Evolutionary conservation across 148 eudicot genomes (phyloP).

Genomic region (Pharnaceum exiguum): DNA sequence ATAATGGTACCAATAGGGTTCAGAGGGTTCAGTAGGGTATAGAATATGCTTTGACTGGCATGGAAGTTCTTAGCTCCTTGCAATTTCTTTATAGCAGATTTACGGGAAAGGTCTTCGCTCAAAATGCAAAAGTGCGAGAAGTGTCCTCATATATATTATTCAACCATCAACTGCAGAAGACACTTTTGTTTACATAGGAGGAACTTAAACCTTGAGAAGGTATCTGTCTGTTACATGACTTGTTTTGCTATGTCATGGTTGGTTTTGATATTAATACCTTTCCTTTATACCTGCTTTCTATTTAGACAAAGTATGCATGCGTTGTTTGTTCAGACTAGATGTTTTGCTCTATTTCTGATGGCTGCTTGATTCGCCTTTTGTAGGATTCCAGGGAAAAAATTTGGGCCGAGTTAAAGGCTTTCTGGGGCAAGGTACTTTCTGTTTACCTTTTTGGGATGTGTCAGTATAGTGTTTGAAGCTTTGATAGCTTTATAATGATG

Average conservation of each 20-base stretch:
- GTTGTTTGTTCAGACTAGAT: no score
- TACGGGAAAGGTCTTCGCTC: no score
- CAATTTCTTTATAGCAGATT: slow-evolving; percentile 50
- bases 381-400: slow-evolving; percentile 68
- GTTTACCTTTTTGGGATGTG: slow-evolving; percentile 1
- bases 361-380: slow-evolving; percentile 9
- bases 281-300: no score
- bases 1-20: no score
- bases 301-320: no score
- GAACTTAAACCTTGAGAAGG: slow-evolving; percentile 69
- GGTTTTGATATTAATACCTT: no score
- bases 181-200: slow-evolving; percentile 86
- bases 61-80: no score
- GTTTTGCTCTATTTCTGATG: neutral
- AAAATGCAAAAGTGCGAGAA: slow-evolving; percentile 91
- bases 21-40: no score
- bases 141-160: slow-evolving; percentile 86
- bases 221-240: slow-evolving; percentile 17
- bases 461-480: slow-evolving; percentile 10
- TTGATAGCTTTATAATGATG: slow-evolving; percentile 14
- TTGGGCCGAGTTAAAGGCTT: slow-evolving; percentile 67
- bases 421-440: slow-evolving; percentile 86
- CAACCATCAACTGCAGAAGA: slow-evolving; percentile 80
- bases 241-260: no score
- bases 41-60: no score